phyloP scores from a whole-genome alignment of 73 alveolate genomes.

The Tetrahymena thermophila region DNA sequence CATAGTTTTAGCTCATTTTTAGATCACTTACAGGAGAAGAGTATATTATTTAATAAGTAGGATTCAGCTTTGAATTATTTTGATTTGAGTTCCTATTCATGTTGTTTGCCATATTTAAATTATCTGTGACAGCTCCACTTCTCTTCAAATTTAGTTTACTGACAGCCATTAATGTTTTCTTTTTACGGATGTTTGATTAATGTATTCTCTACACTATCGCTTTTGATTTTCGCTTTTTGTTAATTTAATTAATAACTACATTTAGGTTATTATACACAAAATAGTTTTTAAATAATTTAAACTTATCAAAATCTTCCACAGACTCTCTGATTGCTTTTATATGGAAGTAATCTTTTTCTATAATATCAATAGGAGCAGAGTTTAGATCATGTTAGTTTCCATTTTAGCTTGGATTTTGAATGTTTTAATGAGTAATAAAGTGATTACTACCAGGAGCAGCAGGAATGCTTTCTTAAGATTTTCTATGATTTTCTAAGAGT shows the following conservation, averaged over 20 bases:
- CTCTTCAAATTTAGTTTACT: neutral
- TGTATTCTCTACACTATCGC: neutral
- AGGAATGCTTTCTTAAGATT: neutral
- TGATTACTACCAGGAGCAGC: neutral
- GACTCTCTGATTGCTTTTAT: neutral
- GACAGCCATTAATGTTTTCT: neutral
- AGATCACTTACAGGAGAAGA: neutral
- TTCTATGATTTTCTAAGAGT: neutral
- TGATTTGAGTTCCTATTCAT: too few species aligned
- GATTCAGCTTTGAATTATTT: neutral
- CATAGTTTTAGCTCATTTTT: neutral
- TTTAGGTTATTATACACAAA: neutral
- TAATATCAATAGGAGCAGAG: neutral
- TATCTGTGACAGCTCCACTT: neutral
- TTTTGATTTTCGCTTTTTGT: neutral
- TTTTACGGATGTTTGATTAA: neutral
- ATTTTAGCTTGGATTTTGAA: neutral
- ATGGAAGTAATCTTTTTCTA: neutral
- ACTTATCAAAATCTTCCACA: neutral
- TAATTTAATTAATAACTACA: neutral
- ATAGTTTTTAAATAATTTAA: neutral
- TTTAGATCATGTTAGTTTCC: neutral
- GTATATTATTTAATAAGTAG: neutral
- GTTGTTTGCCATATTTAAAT: neutral
- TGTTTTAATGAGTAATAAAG: neutral